Base-by-base conservation (phyloP, 441 rosid genomes). In the Cnidoscolus chayamansa region DNA sequence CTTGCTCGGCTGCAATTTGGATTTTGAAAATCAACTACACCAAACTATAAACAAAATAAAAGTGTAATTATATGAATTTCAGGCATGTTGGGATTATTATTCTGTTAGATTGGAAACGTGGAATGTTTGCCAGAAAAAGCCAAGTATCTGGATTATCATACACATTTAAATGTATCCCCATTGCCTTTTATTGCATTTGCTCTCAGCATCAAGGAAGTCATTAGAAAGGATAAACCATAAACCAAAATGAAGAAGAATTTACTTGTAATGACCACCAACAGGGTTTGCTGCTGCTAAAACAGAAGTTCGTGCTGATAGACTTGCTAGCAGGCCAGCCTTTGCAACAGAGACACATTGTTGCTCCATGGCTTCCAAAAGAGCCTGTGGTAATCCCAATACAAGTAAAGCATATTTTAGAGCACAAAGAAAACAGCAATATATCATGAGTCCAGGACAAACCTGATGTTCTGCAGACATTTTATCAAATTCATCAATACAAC, bases 261-360 rank as follows among this genome's bases (percentile, higher is more conserved):
- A 93, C 99, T 95, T 91, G 68, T 93, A 95, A 80, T 95, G 97
- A 78, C 99, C 98, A 81, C 97, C 98, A 76, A 89, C 97, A 74
- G 99, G 99, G 82, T 95, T 95, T 79, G 99, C 99, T 13, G 99
- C 99, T 76, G 99, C 99, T 80, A 95, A 85, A 81, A 95, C 87
- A 50, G 99, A 89, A 81, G 98, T 95, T 74, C 98, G 85, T 71
- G 99, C 99, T 67, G 99, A 91, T 78, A 93, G 86, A 85, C 97
- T 95, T 63, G 99, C 99, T 56, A 93, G 91, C 67, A 95, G 87
- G 77, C 99, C 99, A 78, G 99, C 99, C 84, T 95, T 95, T 67
- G 99, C 98, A 62, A 95, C 94, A 74, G 99, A 95, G 74, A 95
- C 99, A 78, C 95, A 90, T 78, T 93, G 99, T 80, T 95, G 99